Evolutionary conservation across 2,329 filamentous ascomycete genomes (phyloP).

Genomic region (Venturiaceae sp.): DNA sequence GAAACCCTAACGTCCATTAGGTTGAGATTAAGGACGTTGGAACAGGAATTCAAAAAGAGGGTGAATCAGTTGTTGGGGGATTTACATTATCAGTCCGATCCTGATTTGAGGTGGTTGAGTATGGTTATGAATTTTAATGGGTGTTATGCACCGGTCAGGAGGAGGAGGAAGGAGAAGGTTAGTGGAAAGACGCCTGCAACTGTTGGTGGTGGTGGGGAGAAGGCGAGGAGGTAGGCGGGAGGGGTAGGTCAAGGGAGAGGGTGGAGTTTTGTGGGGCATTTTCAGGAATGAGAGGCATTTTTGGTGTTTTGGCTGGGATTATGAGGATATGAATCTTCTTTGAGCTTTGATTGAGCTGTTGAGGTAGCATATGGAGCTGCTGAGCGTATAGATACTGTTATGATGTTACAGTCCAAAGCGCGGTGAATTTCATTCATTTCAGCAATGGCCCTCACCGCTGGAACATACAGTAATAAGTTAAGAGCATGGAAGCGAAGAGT

Average conservation of each 20-base stretch:
- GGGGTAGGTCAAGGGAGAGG: neutral
- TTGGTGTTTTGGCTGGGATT: neutral
- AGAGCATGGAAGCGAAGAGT: too few species aligned
- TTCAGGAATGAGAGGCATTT: neutral
- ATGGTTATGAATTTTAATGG: slow-evolving; percentile 99
- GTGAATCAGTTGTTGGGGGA: slow-evolving; percentile 81
- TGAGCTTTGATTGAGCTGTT: too few species aligned
- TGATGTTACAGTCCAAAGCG: too few species aligned
- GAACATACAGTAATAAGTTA: too few species aligned
- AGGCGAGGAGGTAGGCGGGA: neutral
- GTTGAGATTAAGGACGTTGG: slow-evolving; percentile 61
- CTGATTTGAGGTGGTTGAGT: slow-evolving; percentile 90
- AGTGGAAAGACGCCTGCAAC: neutral
- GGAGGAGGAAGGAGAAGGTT: slow-evolving; percentile 33
- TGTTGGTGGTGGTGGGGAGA: neutral
- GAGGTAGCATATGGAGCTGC: too few species aligned
- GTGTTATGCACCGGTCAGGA: slow-evolving; percentile 71
- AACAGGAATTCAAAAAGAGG: slow-evolving; percentile 64
- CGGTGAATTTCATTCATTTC: too few species aligned
- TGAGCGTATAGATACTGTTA: too few species aligned
- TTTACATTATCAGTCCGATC: slow-evolving; percentile 83
- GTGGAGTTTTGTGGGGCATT: neutral
- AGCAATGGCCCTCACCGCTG: too few species aligned
- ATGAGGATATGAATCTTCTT: too few species aligned
- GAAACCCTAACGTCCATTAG: slow-evolving; percentile 67